Evolutionary conservation across 306 rosid genomes (phyloP).

Genomic region (Carpinus fangiana): DNA sequence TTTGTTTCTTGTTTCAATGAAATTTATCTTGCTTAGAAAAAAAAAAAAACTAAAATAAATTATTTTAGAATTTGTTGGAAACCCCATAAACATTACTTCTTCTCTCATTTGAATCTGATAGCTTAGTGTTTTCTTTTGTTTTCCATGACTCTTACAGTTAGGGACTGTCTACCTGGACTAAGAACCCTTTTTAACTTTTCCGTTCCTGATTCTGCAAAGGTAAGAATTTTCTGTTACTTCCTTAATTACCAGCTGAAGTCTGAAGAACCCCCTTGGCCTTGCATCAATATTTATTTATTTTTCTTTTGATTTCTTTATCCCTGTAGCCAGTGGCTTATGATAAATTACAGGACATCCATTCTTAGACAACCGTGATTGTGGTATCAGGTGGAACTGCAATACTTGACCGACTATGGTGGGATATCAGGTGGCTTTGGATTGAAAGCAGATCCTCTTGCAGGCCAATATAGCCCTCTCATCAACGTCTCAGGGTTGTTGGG

Average conservation of each 20-base stretch:
- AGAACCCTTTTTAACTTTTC: constrained; percentile 43
- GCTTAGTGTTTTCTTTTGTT: constrained; percentile 21
- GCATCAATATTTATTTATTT: neutral
- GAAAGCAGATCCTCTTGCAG: constrained; percentile 31
- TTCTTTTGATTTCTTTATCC: neutral
- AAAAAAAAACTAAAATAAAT: too few species aligned
- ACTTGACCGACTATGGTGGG: constrained; percentile 43
- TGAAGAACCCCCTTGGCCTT: neutral
- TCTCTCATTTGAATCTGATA: neutral
- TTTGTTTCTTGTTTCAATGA: too few species aligned
- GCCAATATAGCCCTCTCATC: constrained; percentile 39
- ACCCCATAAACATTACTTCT: neutral
- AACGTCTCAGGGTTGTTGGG: constrained; percentile 52
- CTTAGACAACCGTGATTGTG: constrained; percentile 1
- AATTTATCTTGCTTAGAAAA: too few species aligned
- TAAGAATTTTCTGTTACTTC: constrained; percentile 16
- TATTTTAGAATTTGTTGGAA: too few species aligned
- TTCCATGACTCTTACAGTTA: constrained; percentile 43
- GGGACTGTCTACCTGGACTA: constrained; percentile 59
- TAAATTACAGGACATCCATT: neutral
- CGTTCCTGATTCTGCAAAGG: constrained; percentile 59
- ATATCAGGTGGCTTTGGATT: constrained; percentile 63
- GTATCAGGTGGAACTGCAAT: constrained; percentile 61
- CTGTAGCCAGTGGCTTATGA: neutral
- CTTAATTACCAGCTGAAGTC: neutral